Percentiles rank a stretch among this genome's conserved stretches.
phyloP scores from a whole-genome alignment of 2,329 filamentous ascomycete genomes.

The Aureobasidium pullulans region DNA sequence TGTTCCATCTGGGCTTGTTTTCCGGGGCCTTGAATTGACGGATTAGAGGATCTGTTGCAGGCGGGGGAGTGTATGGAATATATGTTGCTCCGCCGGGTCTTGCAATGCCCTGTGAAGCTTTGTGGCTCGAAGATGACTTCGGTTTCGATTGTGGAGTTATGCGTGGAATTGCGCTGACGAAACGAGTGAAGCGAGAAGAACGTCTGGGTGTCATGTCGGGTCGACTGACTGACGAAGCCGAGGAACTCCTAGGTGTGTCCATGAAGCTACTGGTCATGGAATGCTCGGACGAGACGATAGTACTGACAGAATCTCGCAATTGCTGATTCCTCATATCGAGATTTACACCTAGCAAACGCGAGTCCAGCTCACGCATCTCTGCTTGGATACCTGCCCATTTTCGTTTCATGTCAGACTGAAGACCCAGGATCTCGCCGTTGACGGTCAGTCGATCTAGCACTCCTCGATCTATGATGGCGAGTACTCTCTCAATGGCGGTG shows the following conservation, averaged over 20 bases:
- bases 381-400: constrained; percentile 70
- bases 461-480: constrained; percentile 92
- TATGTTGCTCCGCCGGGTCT: neutral
- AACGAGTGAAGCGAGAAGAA: constrained; percentile 9
- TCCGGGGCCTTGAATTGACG: constrained; percentile 32
- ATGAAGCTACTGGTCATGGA: constrained; percentile 62
- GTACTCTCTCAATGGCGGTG: constrained; percentile 81
- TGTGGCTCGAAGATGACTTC: neutral
- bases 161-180: constrained; percentile 12
- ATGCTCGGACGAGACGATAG: constrained; percentile 75
- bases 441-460: constrained; percentile 91
- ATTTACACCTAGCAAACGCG: constrained; percentile 62
- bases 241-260: constrained; percentile 55
- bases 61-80: constrained; percentile 13
- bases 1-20: constrained; percentile 66
- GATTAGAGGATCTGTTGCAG: constrained; percentile 25
- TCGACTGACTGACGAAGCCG: constrained; percentile 48
- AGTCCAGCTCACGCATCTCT: constrained; percentile 71
- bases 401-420: constrained; percentile 79
- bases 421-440: constrained; percentile 84
- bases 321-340: constrained; percentile 56
- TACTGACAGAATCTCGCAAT: constrained; percentile 86
- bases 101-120: neutral
- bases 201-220: constrained; percentile 37
- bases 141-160: constrained; percentile 13